phyloP scores from a whole-genome alignment of 257 asterid species.

The Prunella vulgaris region DNA sequence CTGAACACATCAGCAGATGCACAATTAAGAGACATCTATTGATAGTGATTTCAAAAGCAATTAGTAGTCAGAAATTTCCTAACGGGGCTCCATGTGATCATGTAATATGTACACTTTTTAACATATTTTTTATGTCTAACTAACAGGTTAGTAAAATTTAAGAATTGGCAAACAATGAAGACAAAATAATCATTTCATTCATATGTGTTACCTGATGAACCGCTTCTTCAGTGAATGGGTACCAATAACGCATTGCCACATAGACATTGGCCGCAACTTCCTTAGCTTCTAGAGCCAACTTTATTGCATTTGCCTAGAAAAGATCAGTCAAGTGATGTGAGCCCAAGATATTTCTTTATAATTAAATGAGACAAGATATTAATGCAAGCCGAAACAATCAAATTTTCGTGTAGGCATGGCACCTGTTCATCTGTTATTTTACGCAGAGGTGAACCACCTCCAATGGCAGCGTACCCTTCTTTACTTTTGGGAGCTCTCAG shows the following conservation, averaged over 20 bases:
- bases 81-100: not conserved
- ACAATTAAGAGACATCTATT: not conserved
- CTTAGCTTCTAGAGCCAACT: slow-evolving; percentile 60
- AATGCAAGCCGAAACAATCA: not conserved
- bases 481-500: slow-evolving; percentile 93
- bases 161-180: not conserved
- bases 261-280: slow-evolving; percentile 67
- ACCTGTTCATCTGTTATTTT: slow-evolving; percentile 94
- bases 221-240: slow-evolving; percentile 98
- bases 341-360: not conserved
- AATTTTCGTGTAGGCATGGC: not conserved
- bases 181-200: not conserved
- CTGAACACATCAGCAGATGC: not conserved
- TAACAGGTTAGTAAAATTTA: not conserved
- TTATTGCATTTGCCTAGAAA: slow-evolving; percentile 71
- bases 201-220: slow-evolving; percentile 57
- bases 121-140: not conserved
- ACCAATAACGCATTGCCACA: slow-evolving; percentile 99
- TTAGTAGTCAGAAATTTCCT: not conserved
- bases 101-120: not conserved
- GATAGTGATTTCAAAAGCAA: not conserved
- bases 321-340: slow-evolving; percentile 13
- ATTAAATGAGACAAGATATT: not conserved
- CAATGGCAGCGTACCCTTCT: slow-evolving; percentile 96
- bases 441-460: slow-evolving; percentile 98